Evolutionary conservation across 306 rosid genomes (phyloP).

Genomic region (Begonia peltatifolia): DNA sequence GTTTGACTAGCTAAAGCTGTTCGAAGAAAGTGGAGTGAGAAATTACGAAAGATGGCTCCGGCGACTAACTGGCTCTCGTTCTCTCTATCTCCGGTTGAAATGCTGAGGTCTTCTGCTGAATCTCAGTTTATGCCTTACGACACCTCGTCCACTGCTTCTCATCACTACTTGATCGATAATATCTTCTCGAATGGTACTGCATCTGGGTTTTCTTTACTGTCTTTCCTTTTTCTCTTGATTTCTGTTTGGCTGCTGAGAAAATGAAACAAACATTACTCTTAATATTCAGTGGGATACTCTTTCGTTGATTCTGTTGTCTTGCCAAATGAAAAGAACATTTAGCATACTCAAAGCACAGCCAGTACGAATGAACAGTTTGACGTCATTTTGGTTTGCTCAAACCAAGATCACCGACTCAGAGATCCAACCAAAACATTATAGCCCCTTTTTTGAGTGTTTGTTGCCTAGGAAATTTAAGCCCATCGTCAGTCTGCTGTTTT

Average conservation of each 20-base stretch:
- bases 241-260: slow-evolving; percentile 15
- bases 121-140: slow-evolving; percentile 43
- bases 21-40: background rate
- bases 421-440: background rate
- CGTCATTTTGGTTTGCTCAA: background rate
- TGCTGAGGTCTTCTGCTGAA: slow-evolving; percentile 47
- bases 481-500: no score
- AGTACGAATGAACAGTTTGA: background rate
- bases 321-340: background rate
- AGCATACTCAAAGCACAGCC: background rate
- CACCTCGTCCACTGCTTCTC: slow-evolving; percentile 30
- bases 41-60: slow-evolving; percentile 45
- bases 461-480: slow-evolving; percentile 3
- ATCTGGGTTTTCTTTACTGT: background rate
- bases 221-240: background rate
- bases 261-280: background rate
- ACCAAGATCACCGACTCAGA: slow-evolving; percentile 4
- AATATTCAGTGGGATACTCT: slow-evolving; percentile 1
- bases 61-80: slow-evolving; percentile 80
- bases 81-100: slow-evolving; percentile 80
- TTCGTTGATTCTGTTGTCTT: background rate
- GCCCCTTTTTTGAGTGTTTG: background rate
- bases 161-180: slow-evolving; percentile 59
- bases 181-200: slow-evolving; percentile 42
- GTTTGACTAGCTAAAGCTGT: slow-evolving; percentile 2